Conservation (phyloP, 1,284 basidiomycete species). For the Ganoderma multipileum region DNA sequence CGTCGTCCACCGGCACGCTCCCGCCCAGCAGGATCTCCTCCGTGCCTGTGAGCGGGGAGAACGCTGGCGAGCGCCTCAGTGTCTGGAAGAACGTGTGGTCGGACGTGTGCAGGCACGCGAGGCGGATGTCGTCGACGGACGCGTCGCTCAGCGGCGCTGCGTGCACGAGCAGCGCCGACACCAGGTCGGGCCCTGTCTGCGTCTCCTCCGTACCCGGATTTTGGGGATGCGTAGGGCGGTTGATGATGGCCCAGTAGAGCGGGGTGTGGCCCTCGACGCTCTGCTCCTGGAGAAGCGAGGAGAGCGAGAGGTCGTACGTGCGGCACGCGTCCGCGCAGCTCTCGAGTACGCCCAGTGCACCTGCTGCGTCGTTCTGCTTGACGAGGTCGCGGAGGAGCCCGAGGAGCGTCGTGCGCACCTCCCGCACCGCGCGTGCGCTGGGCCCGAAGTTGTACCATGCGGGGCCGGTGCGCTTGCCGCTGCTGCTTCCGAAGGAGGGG, state of each 20-base stretch:
- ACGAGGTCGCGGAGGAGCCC: slow-evolving; percentile 40
- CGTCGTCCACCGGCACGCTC: slow-evolving; percentile 55
- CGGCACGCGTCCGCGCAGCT: slow-evolving; percentile 55
- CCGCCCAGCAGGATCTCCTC: slow-evolving; percentile 67
- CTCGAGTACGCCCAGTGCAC: slow-evolving; percentile 45
- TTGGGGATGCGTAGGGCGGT: slow-evolving; percentile 30
- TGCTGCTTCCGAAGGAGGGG: slow-evolving; percentile 5
- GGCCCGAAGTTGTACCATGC: slow-evolving; percentile 33
- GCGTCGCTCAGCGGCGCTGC: slow-evolving; percentile 57
- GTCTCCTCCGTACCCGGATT: slow-evolving; percentile 14
- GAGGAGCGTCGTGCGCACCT: slow-evolving; percentile 37
- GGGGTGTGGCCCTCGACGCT: slow-evolving; percentile 70
- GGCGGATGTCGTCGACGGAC: slow-evolving; percentile 63
- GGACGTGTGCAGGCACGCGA: slow-evolving; percentile 67
- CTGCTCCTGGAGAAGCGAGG: slow-evolving; percentile 61
- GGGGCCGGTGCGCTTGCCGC: slow-evolving; percentile 20
- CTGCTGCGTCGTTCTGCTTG: slow-evolving; percentile 34
- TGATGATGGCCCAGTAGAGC: slow-evolving; percentile 75
- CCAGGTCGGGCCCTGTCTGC: slow-evolving; percentile 50
- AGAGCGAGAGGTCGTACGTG: slow-evolving; percentile 47
- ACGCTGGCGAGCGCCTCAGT: slow-evolving; percentile 56
- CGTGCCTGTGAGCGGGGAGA: slow-evolving; percentile 55
- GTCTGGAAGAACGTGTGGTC: slow-evolving; percentile 71
- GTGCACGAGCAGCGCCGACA: slow-evolving; percentile 57
- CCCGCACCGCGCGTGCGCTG: slow-evolving; percentile 28